These are phyloP conservation scores for Albugo candida DNA, from an alignment of 352 stramenopile genomes.

Conservation along the genomic window DNA sequence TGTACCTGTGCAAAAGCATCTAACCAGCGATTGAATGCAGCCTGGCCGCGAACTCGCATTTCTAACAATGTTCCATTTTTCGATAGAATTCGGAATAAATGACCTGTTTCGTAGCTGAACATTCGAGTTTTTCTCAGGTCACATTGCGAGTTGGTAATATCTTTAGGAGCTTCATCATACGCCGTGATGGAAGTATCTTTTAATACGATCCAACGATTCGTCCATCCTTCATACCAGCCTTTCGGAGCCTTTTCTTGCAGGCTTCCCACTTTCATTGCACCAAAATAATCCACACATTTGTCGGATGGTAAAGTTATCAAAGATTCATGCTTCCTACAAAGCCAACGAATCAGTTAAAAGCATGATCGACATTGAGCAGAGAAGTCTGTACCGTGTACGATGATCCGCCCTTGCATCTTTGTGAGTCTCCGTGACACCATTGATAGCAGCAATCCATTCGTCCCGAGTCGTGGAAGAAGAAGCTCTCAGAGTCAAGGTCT, in stretches of 20 bases:
- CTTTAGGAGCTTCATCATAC: constrained; percentile 59
- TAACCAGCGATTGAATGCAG: constrained; percentile 57
- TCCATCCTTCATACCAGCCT: constrained; percentile 70
- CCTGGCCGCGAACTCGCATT: constrained; percentile 58
- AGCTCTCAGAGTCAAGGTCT: constrained; percentile 37
- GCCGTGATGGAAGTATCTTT: constrained; percentile 50
- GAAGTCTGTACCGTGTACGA: background rate
- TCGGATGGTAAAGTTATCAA: constrained; percentile 32
- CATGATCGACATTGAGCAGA: too few relatives aligned
- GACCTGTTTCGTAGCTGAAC: constrained; percentile 50
- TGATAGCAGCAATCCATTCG: constrained; percentile 22
- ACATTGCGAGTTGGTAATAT: constrained; percentile 56
- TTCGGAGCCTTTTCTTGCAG: constrained; percentile 53
- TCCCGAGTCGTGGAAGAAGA: constrained; percentile 38
- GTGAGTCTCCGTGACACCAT: too few relatives aligned
- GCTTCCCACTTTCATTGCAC: constrained; percentile 46
- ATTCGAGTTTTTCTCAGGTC: constrained; percentile 38
- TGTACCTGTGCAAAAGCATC: constrained; percentile 37
- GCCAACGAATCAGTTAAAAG: too few relatives aligned
- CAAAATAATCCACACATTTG: constrained; percentile 61
- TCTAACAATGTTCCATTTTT: constrained; percentile 43
- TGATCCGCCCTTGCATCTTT: too few relatives aligned
- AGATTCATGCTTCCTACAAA: background rate
- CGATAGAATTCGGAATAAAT: constrained; percentile 61
- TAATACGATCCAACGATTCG: constrained; percentile 64